These are phyloP conservation scores for Eremochloa ophiuroides DNA, from an alignment of 176 grass and related monocot species.

Conservation along the genomic window DNA sequence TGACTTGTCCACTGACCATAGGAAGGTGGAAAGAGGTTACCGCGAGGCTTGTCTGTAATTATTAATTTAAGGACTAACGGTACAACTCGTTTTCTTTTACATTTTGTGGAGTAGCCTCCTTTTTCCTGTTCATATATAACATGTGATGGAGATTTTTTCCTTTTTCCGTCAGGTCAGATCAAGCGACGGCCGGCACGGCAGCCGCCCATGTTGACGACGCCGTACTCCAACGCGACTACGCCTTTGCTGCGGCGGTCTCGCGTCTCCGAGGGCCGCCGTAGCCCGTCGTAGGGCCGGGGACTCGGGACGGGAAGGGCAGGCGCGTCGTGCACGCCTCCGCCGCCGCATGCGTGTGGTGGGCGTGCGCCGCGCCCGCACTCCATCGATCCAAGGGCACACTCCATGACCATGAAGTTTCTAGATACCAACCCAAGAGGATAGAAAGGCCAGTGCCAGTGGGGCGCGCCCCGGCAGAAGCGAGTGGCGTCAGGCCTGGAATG, in stretches of 20 bases:
- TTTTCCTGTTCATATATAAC: too few species aligned
- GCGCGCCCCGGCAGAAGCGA: background rate
- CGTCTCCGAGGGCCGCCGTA: background rate
- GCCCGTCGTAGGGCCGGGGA: background rate
- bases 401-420: background rate
- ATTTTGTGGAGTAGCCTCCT: background rate
- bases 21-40: background rate
- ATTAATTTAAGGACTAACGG: background rate
- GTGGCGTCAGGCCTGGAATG: background rate
- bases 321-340: background rate
- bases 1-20: background rate
- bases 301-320: background rate
- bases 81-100: background rate
- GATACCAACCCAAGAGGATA: background rate
- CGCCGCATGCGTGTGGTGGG: background rate
- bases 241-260: background rate
- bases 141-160: background rate
- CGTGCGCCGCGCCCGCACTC: background rate
- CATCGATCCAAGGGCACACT: background rate
- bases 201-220: slow-evolving; percentile 6
- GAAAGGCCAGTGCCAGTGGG: background rate
- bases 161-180: background rate
- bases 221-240: background rate
- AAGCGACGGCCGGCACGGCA: too few species aligned
- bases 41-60: background rate